A percentile compares a stretch with the other conserved stretches of the same genome.
Conservation (phyloP, 2,329 filamentous ascomycete species). For the Gremmenia infestans region DNA sequence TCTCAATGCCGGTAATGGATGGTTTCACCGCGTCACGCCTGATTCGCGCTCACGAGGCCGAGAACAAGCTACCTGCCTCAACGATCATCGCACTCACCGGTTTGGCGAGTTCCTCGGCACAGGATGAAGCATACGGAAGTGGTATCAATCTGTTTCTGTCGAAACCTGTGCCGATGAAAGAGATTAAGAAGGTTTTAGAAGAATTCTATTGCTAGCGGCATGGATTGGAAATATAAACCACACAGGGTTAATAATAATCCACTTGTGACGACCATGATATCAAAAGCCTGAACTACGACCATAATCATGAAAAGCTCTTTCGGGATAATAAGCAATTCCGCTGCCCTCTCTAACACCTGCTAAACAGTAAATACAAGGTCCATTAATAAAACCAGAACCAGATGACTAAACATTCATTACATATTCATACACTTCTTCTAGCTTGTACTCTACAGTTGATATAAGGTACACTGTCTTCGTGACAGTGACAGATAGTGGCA, state of each 20-base stretch:
- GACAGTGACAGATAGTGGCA: too few relatives aligned
- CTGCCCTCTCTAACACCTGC: neutral
- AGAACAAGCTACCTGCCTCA: slow-evolving; percentile 33
- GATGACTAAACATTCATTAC: neutral
- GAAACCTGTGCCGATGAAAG: slow-evolving; percentile 39
- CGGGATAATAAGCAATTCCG: neutral
- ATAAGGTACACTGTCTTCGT: too few relatives aligned
- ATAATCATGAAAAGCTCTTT: neutral
- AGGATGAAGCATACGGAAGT: slow-evolving; percentile 44
- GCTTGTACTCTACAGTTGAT: too few relatives aligned
- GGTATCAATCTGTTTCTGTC: slow-evolving; percentile 52
- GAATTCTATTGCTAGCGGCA: too few relatives aligned
- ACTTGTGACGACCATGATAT: too few relatives aligned
- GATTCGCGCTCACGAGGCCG: slow-evolving; percentile 37
- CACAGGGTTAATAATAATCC: too few relatives aligned
- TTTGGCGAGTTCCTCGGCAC: slow-evolving; percentile 42
- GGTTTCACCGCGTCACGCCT: slow-evolving; percentile 42
- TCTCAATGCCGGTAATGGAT: slow-evolving; percentile 52
- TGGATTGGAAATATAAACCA: too few relatives aligned
- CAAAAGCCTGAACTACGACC: too few relatives aligned
- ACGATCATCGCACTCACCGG: slow-evolving; percentile 47
- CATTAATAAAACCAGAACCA: neutral
- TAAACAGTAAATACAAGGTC: neutral
- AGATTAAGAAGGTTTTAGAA: neutral
- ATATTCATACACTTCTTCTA: too few relatives aligned